Evolutionary conservation across 2,329 filamentous ascomycete species (phyloP).

Genomic region (Botrytis hyacinthi): DNA sequence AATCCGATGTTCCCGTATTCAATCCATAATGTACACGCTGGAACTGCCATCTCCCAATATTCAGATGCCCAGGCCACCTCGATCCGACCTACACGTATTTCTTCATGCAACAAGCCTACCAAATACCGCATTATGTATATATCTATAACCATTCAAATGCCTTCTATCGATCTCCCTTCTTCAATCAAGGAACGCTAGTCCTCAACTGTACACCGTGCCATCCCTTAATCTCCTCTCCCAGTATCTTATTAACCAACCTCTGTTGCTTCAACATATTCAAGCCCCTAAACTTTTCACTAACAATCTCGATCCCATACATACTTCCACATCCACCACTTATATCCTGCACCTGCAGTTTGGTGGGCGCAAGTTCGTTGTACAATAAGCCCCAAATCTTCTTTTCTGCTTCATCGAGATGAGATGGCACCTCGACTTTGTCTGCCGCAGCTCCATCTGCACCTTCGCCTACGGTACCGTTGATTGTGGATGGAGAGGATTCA

Average conservation of each 20-base stretch:
- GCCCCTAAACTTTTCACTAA: slow-evolving; percentile 68
- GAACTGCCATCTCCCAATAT: background rate
- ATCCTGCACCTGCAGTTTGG: slow-evolving; percentile 58
- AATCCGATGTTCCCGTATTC: background rate
- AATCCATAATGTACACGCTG: background rate
- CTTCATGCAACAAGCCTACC: background rate
- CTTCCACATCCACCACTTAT: slow-evolving; percentile 80
- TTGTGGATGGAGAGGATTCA: slow-evolving; percentile 9
- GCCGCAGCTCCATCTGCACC: slow-evolving; percentile 1
- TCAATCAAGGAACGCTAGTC: slow-evolving; percentile 52
- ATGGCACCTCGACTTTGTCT: slow-evolving; percentile 7
- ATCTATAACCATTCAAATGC: background rate
- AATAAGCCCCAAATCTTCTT: slow-evolving; percentile 30
- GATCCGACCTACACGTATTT: background rate
- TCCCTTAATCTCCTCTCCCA: slow-evolving; percentile 71
- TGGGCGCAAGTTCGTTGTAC: slow-evolving; percentile 35
- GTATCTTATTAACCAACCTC: slow-evolving; percentile 71
- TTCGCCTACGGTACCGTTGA: background rate
- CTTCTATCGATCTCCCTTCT: background rate
- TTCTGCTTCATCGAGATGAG: slow-evolving; percentile 17
- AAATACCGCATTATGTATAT: background rate
- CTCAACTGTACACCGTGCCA: slow-evolving; percentile 84
- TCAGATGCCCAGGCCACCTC: too few relatives aligned
- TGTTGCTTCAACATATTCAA: slow-evolving; percentile 76
- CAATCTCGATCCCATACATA: slow-evolving; percentile 83